These are phyloP conservation scores for Termitomyces sp. DNA, from an alignment of 768 basidiomycete species.

Conservation along the genomic window DNA sequence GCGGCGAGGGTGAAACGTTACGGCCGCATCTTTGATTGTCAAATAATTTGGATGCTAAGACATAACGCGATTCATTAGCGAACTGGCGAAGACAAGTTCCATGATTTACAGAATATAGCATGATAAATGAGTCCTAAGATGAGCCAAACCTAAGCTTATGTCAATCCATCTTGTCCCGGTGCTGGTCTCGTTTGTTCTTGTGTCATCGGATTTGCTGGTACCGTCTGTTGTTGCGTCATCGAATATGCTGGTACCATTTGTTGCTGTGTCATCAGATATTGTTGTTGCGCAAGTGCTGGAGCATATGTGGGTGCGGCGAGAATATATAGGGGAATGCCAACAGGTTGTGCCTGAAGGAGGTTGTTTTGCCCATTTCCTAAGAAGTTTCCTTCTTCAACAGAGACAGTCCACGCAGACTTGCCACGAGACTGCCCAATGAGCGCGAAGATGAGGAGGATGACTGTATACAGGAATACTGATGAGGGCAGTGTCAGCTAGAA, in stretches of 20 bases:
- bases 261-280: no score
- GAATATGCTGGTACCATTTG: no score
- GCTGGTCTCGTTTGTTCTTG: not conserved
- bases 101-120: not conserved
- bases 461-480: constrained; percentile 10
- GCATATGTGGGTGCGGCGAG: not conserved
- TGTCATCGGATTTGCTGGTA: no score
- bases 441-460: constrained; percentile 6
- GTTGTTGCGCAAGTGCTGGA: not conserved
- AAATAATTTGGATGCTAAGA: not conserved
- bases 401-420: constrained; percentile 6
- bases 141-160: not conserved
- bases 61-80: not conserved
- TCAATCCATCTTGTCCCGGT: not conserved
- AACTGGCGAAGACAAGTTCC: not conserved
- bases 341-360: not conserved
- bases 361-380: not conserved
- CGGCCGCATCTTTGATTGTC: no score
- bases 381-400: constrained; percentile 7
- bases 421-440: constrained; percentile 9
- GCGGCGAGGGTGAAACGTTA: no score
- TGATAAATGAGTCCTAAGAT: not conserved
- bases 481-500: not conserved
- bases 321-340: not conserved
- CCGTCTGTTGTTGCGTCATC: no score